Evolutionary conservation across 257 asterid species (phyloP).

Genomic region (Solanum bukasovii): DNA sequence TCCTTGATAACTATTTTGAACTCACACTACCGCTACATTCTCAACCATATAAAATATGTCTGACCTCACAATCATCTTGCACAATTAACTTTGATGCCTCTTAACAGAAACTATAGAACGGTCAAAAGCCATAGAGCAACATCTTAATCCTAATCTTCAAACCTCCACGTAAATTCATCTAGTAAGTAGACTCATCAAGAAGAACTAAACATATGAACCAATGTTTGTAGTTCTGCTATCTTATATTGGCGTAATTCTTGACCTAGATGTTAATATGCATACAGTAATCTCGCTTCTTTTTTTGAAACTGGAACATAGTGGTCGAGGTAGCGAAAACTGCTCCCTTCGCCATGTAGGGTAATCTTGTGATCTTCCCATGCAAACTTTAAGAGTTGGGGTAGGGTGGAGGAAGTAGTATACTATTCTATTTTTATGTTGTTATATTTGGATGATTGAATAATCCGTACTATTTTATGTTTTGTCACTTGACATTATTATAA

Average conservation of each 20-base stretch:
- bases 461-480: background rate
- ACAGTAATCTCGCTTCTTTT: background rate
- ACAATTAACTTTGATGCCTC: background rate
- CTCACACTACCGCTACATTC: background rate
- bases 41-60: background rate
- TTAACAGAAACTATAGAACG: background rate
- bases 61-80: background rate
- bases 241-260: background rate
- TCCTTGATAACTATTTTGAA: background rate
- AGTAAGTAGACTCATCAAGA: background rate
- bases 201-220: background rate
- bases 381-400: background rate
- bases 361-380: background rate
- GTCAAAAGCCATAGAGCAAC: background rate
- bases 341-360: background rate
- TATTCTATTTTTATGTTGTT: background rate
- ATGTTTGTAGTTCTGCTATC: background rate
- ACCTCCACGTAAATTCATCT: background rate
- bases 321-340: background rate
- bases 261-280: background rate
- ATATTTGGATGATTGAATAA: background rate
- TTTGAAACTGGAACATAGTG: background rate
- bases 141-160: background rate
- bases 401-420: background rate
- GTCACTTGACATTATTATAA: background rate